Evolutionary conservation across 495 filamentous ascomycete species (phyloP).

Genomic region (Sabuloglossum arenarium): DNA sequence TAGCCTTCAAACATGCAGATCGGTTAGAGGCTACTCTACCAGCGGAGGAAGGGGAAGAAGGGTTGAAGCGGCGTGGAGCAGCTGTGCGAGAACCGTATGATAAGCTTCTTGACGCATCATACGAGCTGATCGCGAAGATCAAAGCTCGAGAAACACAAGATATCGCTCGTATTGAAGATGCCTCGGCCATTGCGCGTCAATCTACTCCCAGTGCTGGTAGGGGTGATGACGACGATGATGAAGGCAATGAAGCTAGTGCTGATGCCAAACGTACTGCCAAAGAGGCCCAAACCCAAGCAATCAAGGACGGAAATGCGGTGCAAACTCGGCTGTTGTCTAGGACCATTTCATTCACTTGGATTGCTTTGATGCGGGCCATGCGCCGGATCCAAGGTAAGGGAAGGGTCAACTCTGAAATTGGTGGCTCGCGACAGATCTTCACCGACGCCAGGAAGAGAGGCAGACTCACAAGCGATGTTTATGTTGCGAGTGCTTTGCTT

Average conservation of each 20-base stretch:
- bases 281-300: conserved; percentile 43
- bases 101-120: conserved; percentile 62
- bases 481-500: conserved; percentile 75
- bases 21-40: conserved; percentile 52
- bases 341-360: conserved; percentile 79
- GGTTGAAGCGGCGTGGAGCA: conserved; percentile 40
- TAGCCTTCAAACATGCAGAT: conserved; percentile 79
- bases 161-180: conserved; percentile 49
- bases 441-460: conserved; percentile 67
- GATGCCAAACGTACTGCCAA: conserved; percentile 22
- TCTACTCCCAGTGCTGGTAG: conserved; percentile 22
- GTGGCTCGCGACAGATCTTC: conserved; percentile 71
- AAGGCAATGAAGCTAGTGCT: conserved; percentile 30
- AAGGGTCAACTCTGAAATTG: conserved; percentile 36
- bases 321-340: conserved; percentile 54
- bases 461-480: conserved; percentile 78
- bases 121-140: conserved; percentile 51
- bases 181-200: conserved; percentile 18
- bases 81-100: conserved; percentile 67
- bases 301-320: conserved; percentile 45
- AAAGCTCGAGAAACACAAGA: conserved; percentile 52
- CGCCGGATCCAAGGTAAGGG: conserved; percentile 88
- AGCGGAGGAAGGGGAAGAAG: conserved; percentile 49
- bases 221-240: conserved; percentile 39
- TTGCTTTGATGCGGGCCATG: conserved; percentile 82